Base-by-base conservation (phyloP, 2,329 filamentous ascomycete genomes). In the Fusarium sp. region DNA sequence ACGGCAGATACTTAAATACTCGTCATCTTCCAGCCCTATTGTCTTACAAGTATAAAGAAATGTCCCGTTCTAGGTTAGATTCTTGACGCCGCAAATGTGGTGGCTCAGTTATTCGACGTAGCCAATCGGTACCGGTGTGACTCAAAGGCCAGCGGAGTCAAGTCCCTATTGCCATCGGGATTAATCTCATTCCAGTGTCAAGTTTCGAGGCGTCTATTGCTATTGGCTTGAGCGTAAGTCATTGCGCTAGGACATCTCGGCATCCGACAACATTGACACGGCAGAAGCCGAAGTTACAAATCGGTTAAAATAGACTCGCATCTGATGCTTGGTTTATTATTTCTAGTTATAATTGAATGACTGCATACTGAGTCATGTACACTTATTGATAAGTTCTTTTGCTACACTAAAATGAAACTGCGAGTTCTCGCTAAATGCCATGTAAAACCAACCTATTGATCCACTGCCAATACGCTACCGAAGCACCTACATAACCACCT, bases 351-450 rank as follows among this genome's bases (percentile, higher is more conserved):
- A 13, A 13, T 12, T 6, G 7, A 5, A 11, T 51, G 38, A 52
- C 30, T 30, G n/a, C 20, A 18, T 73, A 72, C 16, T 31, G 69
- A 42, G 67, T 70, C 70, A 74, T 71, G 8, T 74, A 18, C 10
- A 75, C 72, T 1, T 73, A 26, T 62, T 71, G 8, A 49, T 11
- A n/a, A 44, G 53, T 3, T 41, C 42, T 30, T 30, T 30, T 11
- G 10, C 10, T 30, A 8, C 9, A 30, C 10, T 30, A 30, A 30
- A 11, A 8, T 11, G 30, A 30, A 11, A 9, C 30, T 11, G 30
- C 30, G 6, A 30, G 30, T 30, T 11, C 23, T 30, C 30, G 7
- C 30, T 30, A 23, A 23, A 5, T 23, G 30, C 4, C 30, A 11
- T 8, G 30, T 9, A 30, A 10, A 11, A 30, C 30, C 30, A 30